A percentile compares a stretch with the other conserved stretches of the same genome.
phyloP scores from a whole-genome alignment of 2,329 filamentous ascomycete species.

The Fonsecaea nubica region DNA sequence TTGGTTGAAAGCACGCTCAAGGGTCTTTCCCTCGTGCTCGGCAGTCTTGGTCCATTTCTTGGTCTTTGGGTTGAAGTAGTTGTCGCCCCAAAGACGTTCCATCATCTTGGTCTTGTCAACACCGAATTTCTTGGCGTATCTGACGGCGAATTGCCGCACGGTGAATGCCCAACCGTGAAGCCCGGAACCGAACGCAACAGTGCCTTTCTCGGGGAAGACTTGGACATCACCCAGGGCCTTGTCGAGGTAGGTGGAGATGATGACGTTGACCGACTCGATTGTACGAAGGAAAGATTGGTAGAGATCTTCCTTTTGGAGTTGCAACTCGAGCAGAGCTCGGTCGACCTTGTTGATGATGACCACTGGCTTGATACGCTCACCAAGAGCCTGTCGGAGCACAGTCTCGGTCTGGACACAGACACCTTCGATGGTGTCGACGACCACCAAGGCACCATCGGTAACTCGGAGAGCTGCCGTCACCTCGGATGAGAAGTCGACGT shows the following conservation, averaged over 20 bases:
- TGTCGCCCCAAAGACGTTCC: constrained; percentile 99
- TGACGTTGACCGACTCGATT: constrained; percentile 99
- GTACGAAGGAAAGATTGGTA: constrained; percentile 99
- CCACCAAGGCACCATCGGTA: constrained; percentile 98
- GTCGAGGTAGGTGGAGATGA: constrained; percentile 99
- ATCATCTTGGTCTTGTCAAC: constrained; percentile 99
- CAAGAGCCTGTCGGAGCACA: constrained; percentile 96
- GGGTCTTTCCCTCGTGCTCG: constrained; percentile 81
- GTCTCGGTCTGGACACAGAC: constrained; percentile 99
- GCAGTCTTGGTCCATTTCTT: constrained; percentile 99
- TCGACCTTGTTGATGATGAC: constrained; percentile 99
- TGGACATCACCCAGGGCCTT: constrained; percentile 96
- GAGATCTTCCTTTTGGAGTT: constrained; percentile 97
- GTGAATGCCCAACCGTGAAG: constrained; percentile 99
- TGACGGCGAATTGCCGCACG: constrained; percentile 92
- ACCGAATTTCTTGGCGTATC: constrained; percentile 99
- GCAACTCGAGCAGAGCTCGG: constrained; percentile 97
- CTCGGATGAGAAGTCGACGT: constrained; percentile 99
- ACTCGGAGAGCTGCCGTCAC: constrained; percentile 99
- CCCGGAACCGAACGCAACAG: constrained; percentile 98
- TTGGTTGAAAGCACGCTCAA: constrained; percentile 99
- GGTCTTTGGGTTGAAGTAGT: constrained; percentile 99
- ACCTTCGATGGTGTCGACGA: constrained; percentile 99
- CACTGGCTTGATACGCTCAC: constrained; percentile 99
- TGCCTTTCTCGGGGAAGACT: constrained; percentile 97